Base-by-base conservation (phyloP, 345 rosid species). In the Kandelia obovata region DNA sequence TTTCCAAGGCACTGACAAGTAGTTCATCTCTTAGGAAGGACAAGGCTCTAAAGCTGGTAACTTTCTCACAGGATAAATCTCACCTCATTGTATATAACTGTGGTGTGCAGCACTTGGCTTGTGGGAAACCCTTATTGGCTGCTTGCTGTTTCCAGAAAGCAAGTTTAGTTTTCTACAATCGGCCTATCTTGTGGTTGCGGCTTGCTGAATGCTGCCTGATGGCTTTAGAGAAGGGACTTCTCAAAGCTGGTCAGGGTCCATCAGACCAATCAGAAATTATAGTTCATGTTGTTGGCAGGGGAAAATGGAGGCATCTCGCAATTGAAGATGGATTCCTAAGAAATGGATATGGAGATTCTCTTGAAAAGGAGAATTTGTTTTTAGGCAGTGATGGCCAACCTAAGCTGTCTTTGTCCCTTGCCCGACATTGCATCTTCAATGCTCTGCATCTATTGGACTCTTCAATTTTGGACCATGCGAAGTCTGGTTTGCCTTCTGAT, bases 141-240 rank as follows among this genome's bases (percentile, higher is more conserved):
- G 98, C 96, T 67, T 85, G 83, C 6, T 96, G 96, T 77, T 90
- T 96, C 68, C 91, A 85, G 79, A 90, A 90, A 82, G 89, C 97
- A 37, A 85, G 88, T 75, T 59, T 79, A 20, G 80, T 87, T 68
- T 89, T 89, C 82, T 82, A 77, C 76, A 81, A 81, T 63, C 80
- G 69, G 53, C 98, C 99, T 53, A 81, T 90, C 21, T 82, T 92
- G 80, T 96, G 99, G 99, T 86, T 96, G 53, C 92, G 97, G 65
- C 83, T 96, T 37, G 98, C 98, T 67, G 99, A 96, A 79, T 92
- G 99, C 77, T 90, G 97, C 72, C 73, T 90, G 32, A 75, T 90
- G 97, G 99, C 97, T 73, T 77, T 78, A 55, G 91, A 86, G 79
- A 91, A 83, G 73, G 97, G 96, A 61, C 82, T 89, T 70, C 46